Evolutionary conservation across 768 basidiomycete genomes (phyloP).

Genomic region (Hysterangium stoloniferum): DNA sequence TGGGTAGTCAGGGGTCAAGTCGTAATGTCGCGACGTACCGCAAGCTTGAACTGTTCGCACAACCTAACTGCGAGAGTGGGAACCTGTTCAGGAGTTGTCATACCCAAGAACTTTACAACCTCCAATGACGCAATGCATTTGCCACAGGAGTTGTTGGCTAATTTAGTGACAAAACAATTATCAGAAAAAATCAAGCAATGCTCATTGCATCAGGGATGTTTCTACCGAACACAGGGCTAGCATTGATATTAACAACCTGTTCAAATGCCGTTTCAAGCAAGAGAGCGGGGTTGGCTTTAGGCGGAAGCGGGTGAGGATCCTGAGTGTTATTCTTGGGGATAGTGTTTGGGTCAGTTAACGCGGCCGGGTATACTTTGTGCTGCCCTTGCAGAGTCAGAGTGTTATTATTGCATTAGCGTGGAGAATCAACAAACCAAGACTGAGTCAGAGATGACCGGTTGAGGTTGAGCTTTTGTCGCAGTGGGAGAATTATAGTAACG

Average conservation of each 20-base stretch:
- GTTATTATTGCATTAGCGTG: constrained; percentile 6
- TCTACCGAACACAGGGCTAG: constrained; percentile 43
- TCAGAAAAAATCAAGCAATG: constrained; percentile 1
- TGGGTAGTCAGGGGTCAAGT: too few species aligned
- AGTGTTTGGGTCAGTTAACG: constrained; percentile 53
- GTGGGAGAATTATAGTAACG: constrained; percentile 68
- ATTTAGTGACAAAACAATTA: constrained; percentile 10
- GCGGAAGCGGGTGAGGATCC: constrained; percentile 63
- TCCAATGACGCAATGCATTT: constrained; percentile 55
- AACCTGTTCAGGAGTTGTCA: constrained; percentile 55
- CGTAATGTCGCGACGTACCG: constrained; percentile 13
- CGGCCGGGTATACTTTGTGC: constrained; percentile 50
- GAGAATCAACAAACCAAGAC: constrained; percentile 39
- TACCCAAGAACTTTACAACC: constrained; percentile 55
- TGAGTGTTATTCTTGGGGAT: constrained; percentile 53
- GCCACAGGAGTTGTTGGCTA: constrained; percentile 31
- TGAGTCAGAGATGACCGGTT: constrained; percentile 71
- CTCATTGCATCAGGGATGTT: too few species aligned
- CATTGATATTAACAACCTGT: constrained; percentile 42
- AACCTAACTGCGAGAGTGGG: constrained; percentile 48
- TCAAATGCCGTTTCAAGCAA: constrained; percentile 45
- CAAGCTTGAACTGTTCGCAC: constrained; percentile 54
- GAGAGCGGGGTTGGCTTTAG: constrained; percentile 36
- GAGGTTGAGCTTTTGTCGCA: constrained; percentile 61
- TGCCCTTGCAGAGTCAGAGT: constrained; percentile 19